Base-by-base conservation (phyloP, 805 yeast genomes). In the Saccharomyces kudriavzevii region DNA sequence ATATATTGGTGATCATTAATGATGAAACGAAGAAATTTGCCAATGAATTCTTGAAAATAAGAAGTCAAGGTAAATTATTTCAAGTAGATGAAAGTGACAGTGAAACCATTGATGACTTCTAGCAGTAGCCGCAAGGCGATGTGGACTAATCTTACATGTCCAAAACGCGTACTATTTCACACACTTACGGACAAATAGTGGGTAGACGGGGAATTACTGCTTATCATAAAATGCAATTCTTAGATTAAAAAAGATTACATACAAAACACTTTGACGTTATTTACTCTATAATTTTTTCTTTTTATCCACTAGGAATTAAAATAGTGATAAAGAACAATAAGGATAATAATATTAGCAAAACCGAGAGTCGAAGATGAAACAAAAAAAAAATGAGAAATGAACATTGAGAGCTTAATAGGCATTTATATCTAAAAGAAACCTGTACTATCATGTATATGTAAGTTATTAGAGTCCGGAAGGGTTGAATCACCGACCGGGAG, bases 1-100 rank as follows among this genome's bases (percentile, higher is more conserved):
- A 83, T 28, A 80, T 87, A 1, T 70, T 80, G 50, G 71, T 73
- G 45, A 81, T 84, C 14, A 73, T 85, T 24, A 74, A 79, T 30
- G 70, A 70, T 43, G 89, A 85, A 56, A 77, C 83, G 0, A 67
- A 71, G 49, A 65, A 55, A 1, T 64, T 70, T 49, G 74, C 78
- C 2, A 51, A 54, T 5, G 62, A 64, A 27, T 61, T 70, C 51
- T 61, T 72, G 29, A 57, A 55, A 17, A 29, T 71, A 14, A 65
- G 74, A 59, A 60, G 63, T 28, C 58, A 54, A 52, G 77, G 77
- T 0, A 64, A 60, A 52, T 40, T 52, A 2, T 62, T 60, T 50
- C 50, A 56, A 30, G 45, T 45, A 5, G 54, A 54, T 24, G 53
- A 52, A 27, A 26, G 17, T n/a, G 43, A 35, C 17, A 20, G 8